Conservation (phyloP, 164 flowering plant genomes). For the Nelumbo lutea region DNA sequence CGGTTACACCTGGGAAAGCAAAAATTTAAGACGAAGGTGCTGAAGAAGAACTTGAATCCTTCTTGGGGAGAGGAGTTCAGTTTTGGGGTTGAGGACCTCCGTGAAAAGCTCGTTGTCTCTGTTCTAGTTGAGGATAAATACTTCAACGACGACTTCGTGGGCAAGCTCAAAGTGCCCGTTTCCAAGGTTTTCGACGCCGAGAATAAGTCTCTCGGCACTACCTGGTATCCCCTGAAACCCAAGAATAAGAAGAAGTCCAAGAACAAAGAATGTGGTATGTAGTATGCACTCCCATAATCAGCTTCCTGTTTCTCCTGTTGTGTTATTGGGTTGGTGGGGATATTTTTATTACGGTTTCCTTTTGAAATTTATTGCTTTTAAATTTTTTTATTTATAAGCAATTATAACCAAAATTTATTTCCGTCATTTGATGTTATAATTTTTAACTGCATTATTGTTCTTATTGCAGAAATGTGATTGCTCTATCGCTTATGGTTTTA, state of each 20-base stretch:
- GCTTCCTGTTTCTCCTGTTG: not conserved
- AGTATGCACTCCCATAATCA: not conserved
- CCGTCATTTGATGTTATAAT: not conserved
- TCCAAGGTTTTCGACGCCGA: constrained; percentile 61
- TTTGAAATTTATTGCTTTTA: not conserved
- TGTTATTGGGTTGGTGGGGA: not conserved
- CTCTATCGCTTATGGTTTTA: not conserved
- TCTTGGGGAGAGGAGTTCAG: constrained; percentile 76
- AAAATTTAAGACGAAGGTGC: constrained; percentile 62
- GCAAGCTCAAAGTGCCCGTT: constrained; percentile 59
- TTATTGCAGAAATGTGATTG: not conserved
- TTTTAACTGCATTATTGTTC: not conserved
- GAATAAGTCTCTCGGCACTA: constrained; percentile 56
- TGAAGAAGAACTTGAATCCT: constrained; percentile 80
- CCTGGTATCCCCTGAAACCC: constrained; percentile 74
- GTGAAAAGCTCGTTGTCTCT: constrained; percentile 57
- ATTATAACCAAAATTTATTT: not conserved
- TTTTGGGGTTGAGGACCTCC: constrained; percentile 79
- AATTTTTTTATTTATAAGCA: not conserved
- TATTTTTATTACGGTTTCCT: not conserved
- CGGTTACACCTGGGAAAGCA: constrained; percentile 66
- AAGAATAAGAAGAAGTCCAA: constrained; percentile 74
- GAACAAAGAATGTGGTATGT: constrained; percentile 71
- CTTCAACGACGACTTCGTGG: constrained; percentile 81
- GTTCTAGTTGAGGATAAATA: constrained; percentile 89